These are phyloP conservation scores for Coemansia sp. DNA, from an alignment of 192 early-diverging fungal genomes.

Conservation along the genomic window DNA sequence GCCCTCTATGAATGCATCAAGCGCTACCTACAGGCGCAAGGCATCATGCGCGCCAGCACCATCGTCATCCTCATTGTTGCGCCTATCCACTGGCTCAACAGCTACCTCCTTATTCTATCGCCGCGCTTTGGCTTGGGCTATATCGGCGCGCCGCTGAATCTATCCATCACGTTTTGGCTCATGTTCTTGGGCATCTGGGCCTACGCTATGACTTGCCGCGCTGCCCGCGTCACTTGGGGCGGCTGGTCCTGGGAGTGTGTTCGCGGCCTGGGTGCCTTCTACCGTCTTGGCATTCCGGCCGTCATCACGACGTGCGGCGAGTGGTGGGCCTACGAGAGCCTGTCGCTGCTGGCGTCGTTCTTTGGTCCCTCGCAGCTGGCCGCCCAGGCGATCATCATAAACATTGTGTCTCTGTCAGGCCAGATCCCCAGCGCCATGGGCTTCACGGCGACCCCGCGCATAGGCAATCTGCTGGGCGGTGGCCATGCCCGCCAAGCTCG, in stretches of 20 bases:
- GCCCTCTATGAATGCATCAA: conserved; percentile 84
- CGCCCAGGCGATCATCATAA: conserved; percentile 60
- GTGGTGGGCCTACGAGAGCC: conserved; percentile 57
- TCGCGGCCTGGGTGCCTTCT: conserved; percentile 50
- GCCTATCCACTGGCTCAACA: conserved; percentile 72
- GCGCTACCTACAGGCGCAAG: conserved; percentile 89
- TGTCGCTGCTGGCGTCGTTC: conserved; percentile 54
- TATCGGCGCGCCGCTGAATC: conserved; percentile 82
- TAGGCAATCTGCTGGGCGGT: conserved; percentile 58
- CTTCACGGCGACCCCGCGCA: conserved; percentile 53
- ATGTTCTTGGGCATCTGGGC: conserved; percentile 65
- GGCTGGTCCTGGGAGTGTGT: conserved; percentile 59
- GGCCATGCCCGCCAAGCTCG: conserved; percentile 34
- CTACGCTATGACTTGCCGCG: conserved; percentile 62
- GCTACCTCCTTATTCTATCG: conserved; percentile 78
- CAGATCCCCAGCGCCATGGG: conserved; percentile 57
- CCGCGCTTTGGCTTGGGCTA: conserved; percentile 65
- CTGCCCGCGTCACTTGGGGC: conserved; percentile 62
- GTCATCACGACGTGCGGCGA: conserved; percentile 73
- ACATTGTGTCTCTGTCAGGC: conserved; percentile 53
- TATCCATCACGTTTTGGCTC: conserved; percentile 70
- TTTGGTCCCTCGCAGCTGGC: conserved; percentile 58
- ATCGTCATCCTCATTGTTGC: conserved; percentile 66
- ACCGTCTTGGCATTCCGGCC: conserved; percentile 67
- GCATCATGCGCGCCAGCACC: conserved; percentile 84